phyloP scores from a whole-genome alignment of 2,329 filamentous ascomycete genomes.

The Rhexocercosporidium sp. region DNA sequence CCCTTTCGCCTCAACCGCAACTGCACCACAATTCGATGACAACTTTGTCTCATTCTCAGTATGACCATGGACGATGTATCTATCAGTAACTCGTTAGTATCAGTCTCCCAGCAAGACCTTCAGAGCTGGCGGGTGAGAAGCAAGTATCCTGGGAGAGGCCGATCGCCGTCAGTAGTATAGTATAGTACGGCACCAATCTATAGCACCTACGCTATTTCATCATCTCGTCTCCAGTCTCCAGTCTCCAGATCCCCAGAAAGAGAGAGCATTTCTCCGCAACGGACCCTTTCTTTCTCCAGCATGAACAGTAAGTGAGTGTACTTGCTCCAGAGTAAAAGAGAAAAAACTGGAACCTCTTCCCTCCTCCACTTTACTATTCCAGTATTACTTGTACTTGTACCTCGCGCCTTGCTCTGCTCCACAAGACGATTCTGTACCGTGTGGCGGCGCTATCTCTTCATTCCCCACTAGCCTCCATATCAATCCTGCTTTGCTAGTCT shows the following conservation, averaged over 20 bases:
- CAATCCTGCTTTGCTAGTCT: background rate
- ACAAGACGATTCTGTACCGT: background rate
- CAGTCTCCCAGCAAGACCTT: background rate
- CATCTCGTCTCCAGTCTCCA: background rate
- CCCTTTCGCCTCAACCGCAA: background rate
- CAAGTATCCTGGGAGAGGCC: background rate
- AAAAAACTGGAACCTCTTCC: background rate
- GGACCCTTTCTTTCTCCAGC: background rate
- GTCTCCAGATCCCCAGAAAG: constrained; percentile 11
- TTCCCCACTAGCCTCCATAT: background rate
- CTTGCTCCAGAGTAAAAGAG: background rate
- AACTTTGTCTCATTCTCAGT: background rate
- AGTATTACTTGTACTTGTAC: too few relatives aligned
- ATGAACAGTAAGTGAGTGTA: background rate
- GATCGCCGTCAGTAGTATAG: background rate
- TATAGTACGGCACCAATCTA: background rate
- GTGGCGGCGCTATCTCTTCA: background rate
- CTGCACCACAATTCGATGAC: background rate
- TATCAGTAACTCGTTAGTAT: background rate
- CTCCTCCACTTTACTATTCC: constrained; percentile 1
- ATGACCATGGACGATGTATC: too few relatives aligned
- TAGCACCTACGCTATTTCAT: background rate
- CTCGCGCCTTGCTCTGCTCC: too few relatives aligned
- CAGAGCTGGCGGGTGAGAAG: background rate
- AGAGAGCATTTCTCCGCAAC: background rate